Base-by-base conservation (phyloP, 2,329 filamentous ascomycete species). In the Capronia coronata region DNA sequence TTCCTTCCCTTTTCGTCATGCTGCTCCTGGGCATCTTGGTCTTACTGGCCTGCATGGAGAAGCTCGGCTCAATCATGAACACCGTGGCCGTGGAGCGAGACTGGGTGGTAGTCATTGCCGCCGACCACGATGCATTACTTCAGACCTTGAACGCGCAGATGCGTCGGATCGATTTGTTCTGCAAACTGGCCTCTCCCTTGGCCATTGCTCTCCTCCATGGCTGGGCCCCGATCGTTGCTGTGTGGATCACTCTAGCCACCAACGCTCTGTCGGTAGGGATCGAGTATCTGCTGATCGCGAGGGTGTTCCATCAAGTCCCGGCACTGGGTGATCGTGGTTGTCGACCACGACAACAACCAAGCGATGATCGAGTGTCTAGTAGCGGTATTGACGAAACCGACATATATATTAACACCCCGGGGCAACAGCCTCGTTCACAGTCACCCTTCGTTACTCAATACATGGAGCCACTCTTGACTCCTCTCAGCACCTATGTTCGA, bases 71-170 rank as follows among this genome's bases (percentile, higher is more conserved):
- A 1, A 73, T 82, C 4, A 73, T 80, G 63, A 88, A 87, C 62
- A 71, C 78, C 0, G 77, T 88, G 1, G 72, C 84, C 0, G 75
- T 89, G 0, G 85, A 88, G 63, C 71, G 80, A 59, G 85, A 89
- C 59, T 87, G 84, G 84, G 67, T 71, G 55, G 43, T 64, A 48
- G 48, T 43, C 8, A 49, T 41, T 34, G 40, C 49, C 34, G 41
- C 21, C 14, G 43, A 52, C 5, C 29, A 51, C 32, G 41, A 53
- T 2, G 37, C 43, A 56, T 66, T 27, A 60, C 62, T 57, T 48
- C 32, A 49, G 67, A 63, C 61, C 61, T 49, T 79, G 2, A 79
- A 79, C 58, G 70, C 76, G 1, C 68, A 69, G 8, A 79, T 80
- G 75, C 67, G 77, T 47, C 68, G 75, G 6, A 79, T 80, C 52